Base-by-base conservation (phyloP, 2,329 filamentous ascomycete genomes). In the Alternaria metachromatica region DNA sequence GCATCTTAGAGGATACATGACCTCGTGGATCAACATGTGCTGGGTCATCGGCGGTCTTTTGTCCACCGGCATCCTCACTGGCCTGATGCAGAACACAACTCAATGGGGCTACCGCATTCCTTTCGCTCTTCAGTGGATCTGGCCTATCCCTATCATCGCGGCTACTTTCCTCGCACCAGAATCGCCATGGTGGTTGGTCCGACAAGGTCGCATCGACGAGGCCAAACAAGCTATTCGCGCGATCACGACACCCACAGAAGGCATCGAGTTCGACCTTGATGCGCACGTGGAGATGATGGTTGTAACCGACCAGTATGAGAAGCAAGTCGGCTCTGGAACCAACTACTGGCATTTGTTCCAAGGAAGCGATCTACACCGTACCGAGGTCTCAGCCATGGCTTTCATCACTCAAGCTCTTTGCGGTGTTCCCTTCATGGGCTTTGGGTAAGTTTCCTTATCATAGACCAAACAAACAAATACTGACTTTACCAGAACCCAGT, bases 281-380 rank as follows among this genome's bases (percentile, higher is more conserved):
- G 66, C 71, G 6, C 95, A 92, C 0, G 85, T 96, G 58, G 89
- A 91, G 70, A 95, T 96, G 92, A 96, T 97, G 91, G 87, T 92
- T 1, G 91, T 94, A 74, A 96, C 93, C 1, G 92, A 91, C 1
- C 89, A 90, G 1, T 83, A 95, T 10, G 93, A 96, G 77, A 86
- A 92, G 74, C 83, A 87, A 78, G 90, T 92, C 15, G 64, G 67
- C 49, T 82, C 83, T 13, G 92, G 92, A 50, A 87, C 90, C 11
- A 89, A 86, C 60, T 96, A 95, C 80, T 81, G 86, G 73, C 92
- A 96, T 77, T 95, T 92, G 80, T 96, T 96, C 86, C 89, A 86
- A 77, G 92, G 92, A 11, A 86, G 87, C 15, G 89, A 96, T 75
- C 83, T 90, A 54, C 90, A 93, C 60, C 88, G 93, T n/a, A 96